These are phyloP conservation scores for Telopea speciosissima DNA, from an alignment of 177 flowering plant species.

Conservation along the genomic window DNA sequence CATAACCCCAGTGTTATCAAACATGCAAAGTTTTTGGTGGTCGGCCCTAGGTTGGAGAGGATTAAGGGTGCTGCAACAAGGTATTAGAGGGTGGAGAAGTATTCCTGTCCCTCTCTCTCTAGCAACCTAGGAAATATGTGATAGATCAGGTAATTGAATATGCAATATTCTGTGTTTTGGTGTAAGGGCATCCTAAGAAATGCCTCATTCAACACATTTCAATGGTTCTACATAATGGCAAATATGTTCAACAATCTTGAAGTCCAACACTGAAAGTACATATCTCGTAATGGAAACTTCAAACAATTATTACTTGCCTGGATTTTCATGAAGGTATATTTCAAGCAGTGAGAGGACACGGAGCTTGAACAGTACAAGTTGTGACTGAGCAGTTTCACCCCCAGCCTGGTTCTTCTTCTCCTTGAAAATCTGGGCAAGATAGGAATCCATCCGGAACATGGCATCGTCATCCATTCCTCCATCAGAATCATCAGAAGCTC, in stretches of 20 bases:
- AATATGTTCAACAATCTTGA: not conserved
- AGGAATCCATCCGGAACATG: slow-evolving; percentile 89
- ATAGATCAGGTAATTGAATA: not conserved
- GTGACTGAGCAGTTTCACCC: slow-evolving; percentile 76
- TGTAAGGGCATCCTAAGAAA: not conserved
- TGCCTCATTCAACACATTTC: too few relatives aligned
- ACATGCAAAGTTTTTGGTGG: too few relatives aligned
- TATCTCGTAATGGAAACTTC: too few relatives aligned
- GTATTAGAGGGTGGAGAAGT: too few relatives aligned
- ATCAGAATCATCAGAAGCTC: slow-evolving; percentile 57
- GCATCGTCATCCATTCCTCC: slow-evolving; percentile 94
- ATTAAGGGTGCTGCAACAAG: too few relatives aligned
- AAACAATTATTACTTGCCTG: slow-evolving; percentile 46
- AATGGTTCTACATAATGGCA: too few relatives aligned
- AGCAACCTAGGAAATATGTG: too few relatives aligned
- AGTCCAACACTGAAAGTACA: not conserved
- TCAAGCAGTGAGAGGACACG: slow-evolving; percentile 89
- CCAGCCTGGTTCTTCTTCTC: slow-evolving; percentile 75
- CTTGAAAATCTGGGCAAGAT: slow-evolving; percentile 67
- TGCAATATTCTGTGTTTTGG: not conserved
- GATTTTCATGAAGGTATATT: slow-evolving; percentile 73
- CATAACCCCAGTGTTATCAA: too few relatives aligned
- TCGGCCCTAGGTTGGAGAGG: too few relatives aligned
- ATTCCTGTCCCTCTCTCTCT: too few relatives aligned
- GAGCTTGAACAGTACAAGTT: slow-evolving; percentile 84